Evolutionary conservation across 768 basidiomycete species (phyloP), one percentile per base, ranked within the genome.

Genomic region (Suillus luteus): DNA sequence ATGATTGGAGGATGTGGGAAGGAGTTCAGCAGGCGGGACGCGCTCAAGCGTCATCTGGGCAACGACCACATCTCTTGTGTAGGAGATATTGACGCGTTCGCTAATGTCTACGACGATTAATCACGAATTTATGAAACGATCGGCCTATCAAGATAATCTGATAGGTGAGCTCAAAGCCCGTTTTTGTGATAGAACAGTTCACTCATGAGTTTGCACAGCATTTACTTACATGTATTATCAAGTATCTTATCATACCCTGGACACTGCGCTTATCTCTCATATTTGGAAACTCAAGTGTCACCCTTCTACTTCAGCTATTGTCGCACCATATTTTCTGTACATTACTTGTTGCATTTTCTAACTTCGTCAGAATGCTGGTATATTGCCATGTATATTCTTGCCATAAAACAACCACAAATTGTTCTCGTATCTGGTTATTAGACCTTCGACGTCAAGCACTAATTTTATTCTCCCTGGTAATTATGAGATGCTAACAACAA

Each of bases 21-120:
- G 60, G 72, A 72, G 61, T 79, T 79, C 51, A 76, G 76, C 55
- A 71, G 78, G 67, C 73, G 73, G 61, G 78, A 79, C 62, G 79
- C 78, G 37, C 75, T 80, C 63, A 79, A 80, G 67, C 73, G 78
- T 55, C 79, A 79, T 66, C 75, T 78, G 27, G 74, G 77, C 60
- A 77, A 77, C 55, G 70, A 75, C 9, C 76, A 75, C 19, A 77
- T 77, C 55, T 65, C 24, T 12, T 77, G 77, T 62, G 59, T 77
- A 19, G 77, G 77, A 19, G 65, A 77, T 59, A 72, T 77, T 64
- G 64, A 70, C 41, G 67, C 63, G 11, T 75, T 77, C 37, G 68
- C 72, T 19, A 70, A n/a, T 43, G 55, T 71, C 22, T 66, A 62
- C n/a, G 72, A 74, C 40, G 73, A 76, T 52, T 63, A 52, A 41